These are phyloP conservation scores for Xylaria hypoxylon DNA, from an alignment of 2,329 filamentous ascomycete species.

Conservation along the genomic window DNA sequence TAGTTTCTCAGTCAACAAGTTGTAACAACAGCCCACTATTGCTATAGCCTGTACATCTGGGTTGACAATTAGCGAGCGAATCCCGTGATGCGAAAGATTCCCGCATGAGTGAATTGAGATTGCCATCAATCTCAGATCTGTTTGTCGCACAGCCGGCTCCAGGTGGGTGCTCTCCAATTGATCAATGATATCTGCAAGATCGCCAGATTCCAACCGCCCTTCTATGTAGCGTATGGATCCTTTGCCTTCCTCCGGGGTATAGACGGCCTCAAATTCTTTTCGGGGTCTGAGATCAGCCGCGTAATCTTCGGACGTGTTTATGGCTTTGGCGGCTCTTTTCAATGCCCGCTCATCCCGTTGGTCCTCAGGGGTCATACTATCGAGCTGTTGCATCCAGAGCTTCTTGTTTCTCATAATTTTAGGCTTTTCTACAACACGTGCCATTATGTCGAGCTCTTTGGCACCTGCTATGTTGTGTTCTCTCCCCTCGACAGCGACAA, in stretches of 20 bases:
- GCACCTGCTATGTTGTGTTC: conserved; percentile 89
- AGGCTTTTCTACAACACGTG: conserved; percentile 78
- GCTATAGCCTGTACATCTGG: conserved; percentile 88
- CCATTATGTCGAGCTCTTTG: conserved; percentile 83
- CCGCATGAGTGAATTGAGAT: conserved; percentile 97
- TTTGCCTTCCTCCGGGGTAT: conserved; percentile 69
- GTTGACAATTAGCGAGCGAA: conserved; percentile 87
- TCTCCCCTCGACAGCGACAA: conserved; percentile 90
- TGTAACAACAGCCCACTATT: conserved; percentile 98
- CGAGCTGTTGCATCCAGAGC: conserved; percentile 69
- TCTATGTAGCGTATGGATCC: conserved; percentile 83
- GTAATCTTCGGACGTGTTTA: conserved; percentile 49
- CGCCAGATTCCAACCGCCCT: conserved; percentile 77
- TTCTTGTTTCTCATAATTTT: conserved; percentile 87
- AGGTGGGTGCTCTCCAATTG: conserved; percentile 47
- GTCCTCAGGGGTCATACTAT: conserved; percentile 55
- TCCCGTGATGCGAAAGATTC: conserved; percentile 94
- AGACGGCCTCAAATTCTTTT: conserved; percentile 63
- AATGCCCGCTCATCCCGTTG: conserved; percentile 57
- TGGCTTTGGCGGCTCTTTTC: conserved; percentile 51
- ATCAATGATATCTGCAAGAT: conserved; percentile 62
- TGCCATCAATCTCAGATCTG: conserved; percentile 75
- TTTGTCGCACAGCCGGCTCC: conserved; percentile 44
- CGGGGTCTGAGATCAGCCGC: conserved; percentile 63
- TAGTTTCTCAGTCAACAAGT: conserved; percentile 89